Evolutionary conservation across 1,284 basidiomycete genomes (phyloP).

Genomic region (Ganoderma lucidum): DNA sequence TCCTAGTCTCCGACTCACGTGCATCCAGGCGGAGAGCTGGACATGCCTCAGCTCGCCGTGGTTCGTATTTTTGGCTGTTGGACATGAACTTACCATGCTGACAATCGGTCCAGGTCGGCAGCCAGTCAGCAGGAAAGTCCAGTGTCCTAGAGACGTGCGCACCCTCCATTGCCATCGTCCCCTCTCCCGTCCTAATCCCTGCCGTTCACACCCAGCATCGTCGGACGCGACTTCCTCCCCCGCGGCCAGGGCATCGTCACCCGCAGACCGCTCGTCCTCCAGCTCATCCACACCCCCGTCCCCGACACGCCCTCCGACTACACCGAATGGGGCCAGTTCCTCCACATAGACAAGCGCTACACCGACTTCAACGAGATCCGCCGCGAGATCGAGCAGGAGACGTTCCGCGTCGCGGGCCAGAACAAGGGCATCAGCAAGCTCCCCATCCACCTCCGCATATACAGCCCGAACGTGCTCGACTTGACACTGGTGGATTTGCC

Average conservation of each 20-base stretch:
- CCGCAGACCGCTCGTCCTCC: conserved; percentile 92
- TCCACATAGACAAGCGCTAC: conserved; percentile 96
- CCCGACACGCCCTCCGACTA: conserved; percentile 54
- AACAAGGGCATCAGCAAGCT: conserved; percentile 98
- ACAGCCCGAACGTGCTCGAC: conserved; percentile 94
- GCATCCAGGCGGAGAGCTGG: conserved; percentile 77
- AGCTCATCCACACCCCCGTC: conserved; percentile 89
- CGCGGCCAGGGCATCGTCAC: conserved; percentile 96
- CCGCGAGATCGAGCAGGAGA: conserved; percentile 98
- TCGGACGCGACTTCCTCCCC: conserved; percentile 95
- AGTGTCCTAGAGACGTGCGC: conserved; percentile 87
- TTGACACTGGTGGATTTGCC: conserved; percentile 96
- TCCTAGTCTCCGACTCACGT: conserved; percentile 24
- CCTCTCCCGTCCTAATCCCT: conserved; percentile 7
- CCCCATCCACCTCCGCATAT: conserved; percentile 94
- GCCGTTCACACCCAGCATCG: conserved; percentile 66
- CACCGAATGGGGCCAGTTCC: conserved; percentile 95
- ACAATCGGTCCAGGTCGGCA: conserved; percentile 67
- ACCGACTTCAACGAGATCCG: conserved; percentile 95
- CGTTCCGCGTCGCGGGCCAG: conserved; percentile 96
- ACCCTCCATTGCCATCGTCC: conserved; percentile 15
- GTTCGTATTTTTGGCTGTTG: conserved; percentile 46
- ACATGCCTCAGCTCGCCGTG: conserved; percentile 87
- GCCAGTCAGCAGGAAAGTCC: conserved; percentile 87
- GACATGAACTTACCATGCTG: background rate